These are phyloP conservation scores for Apophysomyces trapeziformis DNA, from an alignment of 371 early-diverging fungal species.

Conservation along the genomic window DNA sequence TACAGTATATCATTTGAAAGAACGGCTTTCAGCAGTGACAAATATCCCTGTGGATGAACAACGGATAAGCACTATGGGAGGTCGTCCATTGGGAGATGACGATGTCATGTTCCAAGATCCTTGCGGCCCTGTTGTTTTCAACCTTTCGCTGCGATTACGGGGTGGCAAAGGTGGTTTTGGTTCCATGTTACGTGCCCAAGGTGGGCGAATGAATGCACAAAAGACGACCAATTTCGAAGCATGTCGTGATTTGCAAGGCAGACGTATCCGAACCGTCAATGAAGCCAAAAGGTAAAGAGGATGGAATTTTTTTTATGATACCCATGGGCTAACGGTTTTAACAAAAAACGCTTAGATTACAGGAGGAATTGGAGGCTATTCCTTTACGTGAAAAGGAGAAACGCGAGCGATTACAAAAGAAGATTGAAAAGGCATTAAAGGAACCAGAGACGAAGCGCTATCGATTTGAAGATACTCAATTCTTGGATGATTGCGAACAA, in stretches of 20 bases:
- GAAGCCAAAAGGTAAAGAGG: slow-evolving; percentile 80
- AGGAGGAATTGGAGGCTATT: slow-evolving; percentile 75
- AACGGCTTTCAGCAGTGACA: slow-evolving; percentile 35
- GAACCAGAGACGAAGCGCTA: slow-evolving; percentile 72
- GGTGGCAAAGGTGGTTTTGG: slow-evolving; percentile 99
- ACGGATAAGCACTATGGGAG: slow-evolving; percentile 45
- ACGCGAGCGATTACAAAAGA: slow-evolving; percentile 71
- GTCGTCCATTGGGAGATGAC: slow-evolving; percentile 41
- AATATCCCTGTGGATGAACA: slow-evolving; percentile 54
- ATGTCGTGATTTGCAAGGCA: slow-evolving; percentile 92
- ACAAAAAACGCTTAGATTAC: slow-evolving; percentile 54
- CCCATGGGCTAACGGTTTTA: no score
- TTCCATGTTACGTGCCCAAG: slow-evolving; percentile 92
- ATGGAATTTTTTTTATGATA: not conserved
- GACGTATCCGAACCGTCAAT: slow-evolving; percentile 87
- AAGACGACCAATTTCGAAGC: slow-evolving; percentile 93
- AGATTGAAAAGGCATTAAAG: slow-evolving; percentile 83
- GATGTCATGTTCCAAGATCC: slow-evolving; percentile 26
- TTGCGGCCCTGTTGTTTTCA: slow-evolving; percentile 29
- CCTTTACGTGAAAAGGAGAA: slow-evolving; percentile 74
- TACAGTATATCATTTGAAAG: slow-evolving; percentile 36
- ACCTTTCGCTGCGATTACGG: slow-evolving; percentile 45
- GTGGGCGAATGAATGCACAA: slow-evolving; percentile 89
- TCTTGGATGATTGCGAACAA: slow-evolving; percentile 72
- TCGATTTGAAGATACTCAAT: slow-evolving; percentile 85